These are phyloP conservation scores for Paecilomyces sp. DNA, from an alignment of 2,329 filamentous ascomycete species.

Conservation along the genomic window DNA sequence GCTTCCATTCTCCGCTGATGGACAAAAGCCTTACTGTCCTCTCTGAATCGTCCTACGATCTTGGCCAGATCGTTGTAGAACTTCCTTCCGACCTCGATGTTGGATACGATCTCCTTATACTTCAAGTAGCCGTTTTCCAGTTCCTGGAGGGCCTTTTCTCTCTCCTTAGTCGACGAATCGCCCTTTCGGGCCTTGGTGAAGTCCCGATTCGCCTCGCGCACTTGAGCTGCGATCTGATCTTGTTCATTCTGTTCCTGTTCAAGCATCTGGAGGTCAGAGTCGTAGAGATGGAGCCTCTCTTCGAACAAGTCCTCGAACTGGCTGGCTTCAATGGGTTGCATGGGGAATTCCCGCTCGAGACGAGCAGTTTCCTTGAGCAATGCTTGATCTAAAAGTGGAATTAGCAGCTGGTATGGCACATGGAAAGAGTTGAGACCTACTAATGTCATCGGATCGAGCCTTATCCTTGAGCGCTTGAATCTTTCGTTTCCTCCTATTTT, in stretches of 20 bases:
- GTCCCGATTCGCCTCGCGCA: constrained; percentile 68
- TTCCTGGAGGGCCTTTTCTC: constrained; percentile 74
- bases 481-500: constrained; percentile 71
- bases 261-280: constrained; percentile 65
- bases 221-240: constrained; percentile 58
- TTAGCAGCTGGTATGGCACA: constrained; percentile 1
- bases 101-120: constrained; percentile 92
- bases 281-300: constrained; percentile 71
- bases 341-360: constrained; percentile 77
- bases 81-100: constrained; percentile 83
- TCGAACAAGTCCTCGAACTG: constrained; percentile 94
- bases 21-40: constrained; percentile 71
- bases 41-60: constrained; percentile 78
- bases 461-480: constrained; percentile 73
- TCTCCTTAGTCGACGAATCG: constrained; percentile 61
- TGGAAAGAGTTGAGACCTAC: constrained; percentile 31
- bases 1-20: constrained; percentile 76
- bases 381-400: constrained; percentile 50
- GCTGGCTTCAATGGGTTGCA: constrained; percentile 74
- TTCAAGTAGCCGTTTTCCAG: constrained; percentile 89
- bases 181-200: constrained; percentile 67
- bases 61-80: constrained; percentile 95
- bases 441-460: constrained; percentile 80
- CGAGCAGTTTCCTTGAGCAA: constrained; percentile 77
- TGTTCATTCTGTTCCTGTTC: constrained; percentile 70